A percentile compares a stretch with the other conserved stretches of the same genome.
Evolutionary conservation across 139 green algal genomes (phyloP).

Genomic region (Coelastrella sp.): DNA sequence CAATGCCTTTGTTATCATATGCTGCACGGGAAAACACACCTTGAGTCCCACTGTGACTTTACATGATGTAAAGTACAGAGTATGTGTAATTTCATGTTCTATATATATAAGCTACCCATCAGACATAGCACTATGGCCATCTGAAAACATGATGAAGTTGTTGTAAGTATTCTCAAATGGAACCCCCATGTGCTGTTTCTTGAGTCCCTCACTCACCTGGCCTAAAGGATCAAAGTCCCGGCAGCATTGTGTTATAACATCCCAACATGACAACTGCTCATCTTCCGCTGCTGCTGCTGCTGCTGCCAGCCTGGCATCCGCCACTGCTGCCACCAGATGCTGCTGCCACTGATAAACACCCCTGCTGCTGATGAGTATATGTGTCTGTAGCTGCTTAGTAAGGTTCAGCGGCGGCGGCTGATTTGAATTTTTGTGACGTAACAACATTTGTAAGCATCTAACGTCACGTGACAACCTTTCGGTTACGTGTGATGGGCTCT

Average conservation of each 20-base stretch:
- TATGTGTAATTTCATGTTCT: too few relatives aligned
- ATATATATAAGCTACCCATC: too few relatives aligned
- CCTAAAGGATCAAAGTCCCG: neutral
- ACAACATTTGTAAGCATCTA: neutral
- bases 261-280: neutral
- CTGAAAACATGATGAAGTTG: too few relatives aligned
- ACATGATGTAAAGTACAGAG: too few relatives aligned
- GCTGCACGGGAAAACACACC: too few relatives aligned
- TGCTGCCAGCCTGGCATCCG: slow-evolving; percentile 19
- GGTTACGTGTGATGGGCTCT: neutral
- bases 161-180: too few relatives aligned
- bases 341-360: neutral
- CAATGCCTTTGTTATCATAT: too few relatives aligned
- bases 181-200: too few relatives aligned
- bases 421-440: neutral
- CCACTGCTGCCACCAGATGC: slow-evolving; percentile 1
- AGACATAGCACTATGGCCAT: too few relatives aligned
- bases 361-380: neutral
- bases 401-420: neutral
- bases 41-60: too few relatives aligned
- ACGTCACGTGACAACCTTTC: neutral
- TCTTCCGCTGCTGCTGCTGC: slow-evolving; percentile 17
- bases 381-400: neutral
- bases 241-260: neutral
- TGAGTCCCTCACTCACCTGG: neutral